Conservation (phyloP, 371 early-diverging fungal genomes). For the Lichtheimia corymbifera region DNA sequence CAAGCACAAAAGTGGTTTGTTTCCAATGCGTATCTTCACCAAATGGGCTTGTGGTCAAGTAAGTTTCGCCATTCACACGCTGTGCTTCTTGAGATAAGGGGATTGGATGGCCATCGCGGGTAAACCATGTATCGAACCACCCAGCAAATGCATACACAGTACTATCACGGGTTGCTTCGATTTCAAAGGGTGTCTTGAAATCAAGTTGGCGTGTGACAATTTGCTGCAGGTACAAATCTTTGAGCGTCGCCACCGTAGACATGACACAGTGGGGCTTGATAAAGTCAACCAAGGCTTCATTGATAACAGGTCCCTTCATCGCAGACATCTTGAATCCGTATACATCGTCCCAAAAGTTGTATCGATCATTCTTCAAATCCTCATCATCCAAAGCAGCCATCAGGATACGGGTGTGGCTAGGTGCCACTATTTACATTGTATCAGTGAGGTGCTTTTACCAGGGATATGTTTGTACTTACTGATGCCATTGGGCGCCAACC, state of each 20-base stretch:
- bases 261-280: constrained; percentile 70
- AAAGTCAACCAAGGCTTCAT: constrained; percentile 64
- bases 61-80: constrained; percentile 33
- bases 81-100: constrained; percentile 39
- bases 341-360: constrained; percentile 87
- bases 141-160: constrained; percentile 74
- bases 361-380: constrained; percentile 73
- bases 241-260: constrained; percentile 64
- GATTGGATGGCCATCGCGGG: constrained; percentile 61
- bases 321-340: constrained; percentile 88
- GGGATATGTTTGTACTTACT: constrained; percentile 32
- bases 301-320: constrained; percentile 68
- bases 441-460: not conserved
- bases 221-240: constrained; percentile 70
- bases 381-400: constrained; percentile 79
- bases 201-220: constrained; percentile 55
- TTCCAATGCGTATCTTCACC: constrained; percentile 75
- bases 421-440: constrained; percentile 50
- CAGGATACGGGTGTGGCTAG: constrained; percentile 80
- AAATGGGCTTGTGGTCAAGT: constrained; percentile 74
- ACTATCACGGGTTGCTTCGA: constrained; percentile 60
- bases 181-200: constrained; percentile 60
- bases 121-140: constrained; percentile 88
- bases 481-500: constrained; percentile 69
- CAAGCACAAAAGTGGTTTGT: constrained; percentile 63